Evolutionary conservation across 2,329 filamentous ascomycete genomes (phyloP), one percentile per base, ranked within the genome.

Genomic region (Didymella pinodella): DNA sequence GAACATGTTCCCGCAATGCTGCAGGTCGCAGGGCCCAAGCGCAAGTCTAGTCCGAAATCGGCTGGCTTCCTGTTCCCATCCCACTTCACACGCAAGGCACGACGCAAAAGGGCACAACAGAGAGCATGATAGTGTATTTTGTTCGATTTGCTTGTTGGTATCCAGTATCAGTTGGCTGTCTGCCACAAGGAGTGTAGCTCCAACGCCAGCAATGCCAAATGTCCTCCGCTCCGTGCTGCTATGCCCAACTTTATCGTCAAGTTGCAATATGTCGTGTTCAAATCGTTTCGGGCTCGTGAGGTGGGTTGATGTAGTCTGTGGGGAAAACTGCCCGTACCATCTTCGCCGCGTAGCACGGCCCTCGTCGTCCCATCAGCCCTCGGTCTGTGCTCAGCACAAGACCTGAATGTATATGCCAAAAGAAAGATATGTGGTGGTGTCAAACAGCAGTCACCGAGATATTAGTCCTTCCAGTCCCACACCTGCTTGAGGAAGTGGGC

Each of bases 401-500:
- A 74, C 73, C 68, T 59, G 66, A 65, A 63, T 69, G 57, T 68
- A 61, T 56, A 63, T 62, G 52, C 62, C 59, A 51, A 68, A 65
- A 59, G 57, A 62, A 63, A 55, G 65, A 65, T 54, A 60, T 63
- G 36, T 57, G 46, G 51, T 46, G 22, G 43, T 34, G 48, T 57
- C 54, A 45, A 63, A 65, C 32, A 25, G 7, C 43, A 36, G 34
- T 29, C 38, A n/a, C 7, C 6, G 22, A 25, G 36, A 20, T 8
- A 49, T 67, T 76, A 88, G 63, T 92, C 88, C 65, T 95, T 89
- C 95, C 95, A 99, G 59, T 93, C 95, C 95, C 95, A 99, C 43
- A 99, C 95, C 70, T 95, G 93, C 61, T 89, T 88, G 59, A 99
- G 85, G 79, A 97, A 99, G 72, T 93, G 91, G 65, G 88, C 88